A percentile compares a stretch with the other conserved stretches of the same genome.
Conservation (phyloP, 2,329 filamentous ascomycete species). For the Diplodia scrobiculata region DNA sequence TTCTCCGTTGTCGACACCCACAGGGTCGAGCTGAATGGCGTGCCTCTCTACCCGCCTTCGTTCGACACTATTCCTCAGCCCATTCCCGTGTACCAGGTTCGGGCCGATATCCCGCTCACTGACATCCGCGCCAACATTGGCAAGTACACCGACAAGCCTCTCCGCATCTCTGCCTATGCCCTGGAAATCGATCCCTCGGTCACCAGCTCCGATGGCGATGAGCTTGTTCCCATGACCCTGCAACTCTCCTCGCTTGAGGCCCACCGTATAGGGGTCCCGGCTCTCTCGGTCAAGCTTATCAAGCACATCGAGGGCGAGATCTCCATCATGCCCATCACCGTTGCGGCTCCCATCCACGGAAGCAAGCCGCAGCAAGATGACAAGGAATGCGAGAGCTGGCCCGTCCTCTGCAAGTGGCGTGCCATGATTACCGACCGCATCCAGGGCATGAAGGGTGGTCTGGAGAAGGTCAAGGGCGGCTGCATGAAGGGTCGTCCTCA, state of each 20-base stretch:
- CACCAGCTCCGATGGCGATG: conserved; percentile 42
- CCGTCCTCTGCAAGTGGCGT: conserved; percentile 49
- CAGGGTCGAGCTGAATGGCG: conserved; percentile 42
- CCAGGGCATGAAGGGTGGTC: conserved; percentile 40
- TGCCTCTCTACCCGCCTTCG: conserved; percentile 45
- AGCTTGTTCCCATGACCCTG: conserved; percentile 46
- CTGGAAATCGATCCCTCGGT: conserved; percentile 41
- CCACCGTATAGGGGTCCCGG: conserved; percentile 38
- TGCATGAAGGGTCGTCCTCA: conserved; percentile 29
- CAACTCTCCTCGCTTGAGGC: conserved; percentile 42
- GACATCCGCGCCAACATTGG: conserved; percentile 30
- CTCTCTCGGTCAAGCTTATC: conserved; percentile 43
- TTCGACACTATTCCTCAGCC: conserved; percentile 38
- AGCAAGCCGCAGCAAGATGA: conserved; percentile 33
- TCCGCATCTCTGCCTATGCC: conserved; percentile 43
- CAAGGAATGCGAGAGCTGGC: conserved; percentile 37
- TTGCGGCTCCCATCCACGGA: conserved; percentile 34
- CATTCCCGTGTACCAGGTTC: conserved; percentile 42
- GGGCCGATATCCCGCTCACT: conserved; percentile 32
- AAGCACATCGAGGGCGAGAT: conserved; percentile 43
- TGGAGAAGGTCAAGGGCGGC: conserved; percentile 34
- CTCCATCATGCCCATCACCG: conserved; percentile 44
- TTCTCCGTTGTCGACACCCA: conserved; percentile 41
- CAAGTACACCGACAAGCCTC: conserved; percentile 33
- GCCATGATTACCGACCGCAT: conserved; percentile 40